Evolutionary conservation across 805 yeast species (phyloP).

Genomic region (Kluyveromyces wickerhamii): DNA sequence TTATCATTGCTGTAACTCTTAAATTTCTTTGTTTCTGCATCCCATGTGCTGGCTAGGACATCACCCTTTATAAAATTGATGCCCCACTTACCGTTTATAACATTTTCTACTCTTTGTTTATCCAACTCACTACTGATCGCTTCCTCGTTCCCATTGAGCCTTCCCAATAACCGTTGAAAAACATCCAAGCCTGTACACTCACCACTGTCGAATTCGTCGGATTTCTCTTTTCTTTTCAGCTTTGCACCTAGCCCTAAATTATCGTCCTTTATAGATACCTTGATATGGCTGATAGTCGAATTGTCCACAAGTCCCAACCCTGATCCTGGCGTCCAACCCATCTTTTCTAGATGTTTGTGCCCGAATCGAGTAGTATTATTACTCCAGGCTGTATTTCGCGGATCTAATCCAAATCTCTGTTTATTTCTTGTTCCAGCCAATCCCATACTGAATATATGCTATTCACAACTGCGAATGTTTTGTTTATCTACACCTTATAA

Average conservation of each 20-base stretch:
- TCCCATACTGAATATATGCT: slow-evolving; percentile 48
- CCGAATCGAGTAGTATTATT: slow-evolving; percentile 81
- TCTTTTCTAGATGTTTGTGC: slow-evolving; percentile 67
- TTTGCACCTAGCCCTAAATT: slow-evolving; percentile 87
- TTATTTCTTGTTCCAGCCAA: slow-evolving; percentile 73
- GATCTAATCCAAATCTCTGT: slow-evolving; percentile 85
- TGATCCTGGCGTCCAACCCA: slow-evolving; percentile 90
- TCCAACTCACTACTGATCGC: slow-evolving; percentile 58
- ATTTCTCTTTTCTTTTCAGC: slow-evolving; percentile 46
- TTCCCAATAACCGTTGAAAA: slow-evolving; percentile 82
- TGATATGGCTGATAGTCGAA: slow-evolving; percentile 73
- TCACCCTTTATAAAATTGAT: slow-evolving; percentile 83
- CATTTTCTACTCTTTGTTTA: slow-evolving; percentile 55
- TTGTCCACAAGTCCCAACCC: slow-evolving; percentile 72
- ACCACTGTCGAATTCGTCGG: slow-evolving; percentile 67
- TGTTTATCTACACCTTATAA: no score
- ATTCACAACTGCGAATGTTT: no score
- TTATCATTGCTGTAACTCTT: slow-evolving; percentile 21
- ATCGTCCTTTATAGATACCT: slow-evolving; percentile 75
- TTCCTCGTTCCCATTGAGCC: slow-evolving; percentile 80
- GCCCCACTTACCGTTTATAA: slow-evolving; percentile 83
- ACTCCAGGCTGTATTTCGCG: slow-evolving; percentile 92
- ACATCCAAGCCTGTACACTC: slow-evolving; percentile 89
- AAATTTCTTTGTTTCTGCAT: slow-evolving; percentile 41
- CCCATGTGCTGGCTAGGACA: slow-evolving; percentile 76